Evolutionary conservation across 73 alveolate genomes (phyloP).

Genomic region (Halteria grandinella): DNA sequence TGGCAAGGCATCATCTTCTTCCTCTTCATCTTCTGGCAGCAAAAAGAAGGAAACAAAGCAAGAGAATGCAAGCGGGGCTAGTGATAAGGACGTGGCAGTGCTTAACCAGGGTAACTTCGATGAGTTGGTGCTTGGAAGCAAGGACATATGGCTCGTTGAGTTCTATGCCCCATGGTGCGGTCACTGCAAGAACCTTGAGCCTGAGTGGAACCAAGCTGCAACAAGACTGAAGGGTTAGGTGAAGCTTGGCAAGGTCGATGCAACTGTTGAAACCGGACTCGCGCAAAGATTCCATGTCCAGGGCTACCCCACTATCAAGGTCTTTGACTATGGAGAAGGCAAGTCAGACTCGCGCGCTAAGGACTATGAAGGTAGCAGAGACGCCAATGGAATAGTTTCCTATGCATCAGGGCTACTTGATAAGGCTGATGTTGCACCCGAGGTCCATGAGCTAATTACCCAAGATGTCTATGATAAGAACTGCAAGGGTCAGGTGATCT

Average conservation of each 20-base stretch:
- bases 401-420: conserved; percentile 53
- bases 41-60: conserved; percentile 1
- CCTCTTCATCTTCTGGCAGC: not conserved
- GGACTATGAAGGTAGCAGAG: conserved; percentile 63
- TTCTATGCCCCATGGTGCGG: conserved; percentile 98
- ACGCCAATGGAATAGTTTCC: conserved; percentile 43
- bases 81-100: conserved; percentile 88
- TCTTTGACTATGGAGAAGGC: conserved; percentile 71
- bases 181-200: conserved; percentile 94
- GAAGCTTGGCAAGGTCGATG: conserved; percentile 94
- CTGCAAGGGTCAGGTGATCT: conserved; percentile 66
- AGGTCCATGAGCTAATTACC: conserved; percentile 37
- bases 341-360: conserved; percentile 68
- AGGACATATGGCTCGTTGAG: conserved; percentile 93
- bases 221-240: conserved; percentile 88
- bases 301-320: conserved; percentile 91
- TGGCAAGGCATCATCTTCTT: conserved; percentile 53
- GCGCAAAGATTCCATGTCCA: conserved; percentile 84
- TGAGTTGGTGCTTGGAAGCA: conserved; percentile 71
- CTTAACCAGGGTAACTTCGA: conserved; percentile 87
- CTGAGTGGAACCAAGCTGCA: conserved; percentile 95
- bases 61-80: no score
- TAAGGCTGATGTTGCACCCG: conserved; percentile 67
- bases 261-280: conserved; percentile 81
- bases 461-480: conserved; percentile 42